Evolutionary conservation across 108 stramenopile species (phyloP), one percentile per base, ranked within the genome.

Genomic region (Mediolabrus comicus): DNA sequence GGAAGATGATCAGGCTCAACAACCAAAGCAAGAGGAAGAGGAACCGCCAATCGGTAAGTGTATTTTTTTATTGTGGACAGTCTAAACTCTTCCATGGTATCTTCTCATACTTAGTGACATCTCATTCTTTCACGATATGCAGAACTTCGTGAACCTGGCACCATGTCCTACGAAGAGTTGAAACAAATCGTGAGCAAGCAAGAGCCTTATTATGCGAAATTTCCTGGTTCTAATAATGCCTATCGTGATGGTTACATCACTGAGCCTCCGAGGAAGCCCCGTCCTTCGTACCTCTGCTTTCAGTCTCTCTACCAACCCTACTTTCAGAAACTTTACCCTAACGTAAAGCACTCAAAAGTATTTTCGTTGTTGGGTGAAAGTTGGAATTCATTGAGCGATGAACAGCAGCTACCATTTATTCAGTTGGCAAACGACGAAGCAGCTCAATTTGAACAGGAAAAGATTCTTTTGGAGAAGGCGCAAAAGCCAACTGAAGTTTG

Each of bases 211-310:
- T 93, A 92, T 52, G 86, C 88, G 2, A 69, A 67, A 25, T 52
- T 87, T 60, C 83, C 86, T 52, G 86, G 86, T 22, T 91, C 80
- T 34, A 87, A 92, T 65, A 96, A 96, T 65, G 85, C 95, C 2
- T 96, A 96, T 67, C 76, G 92, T 17, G 95, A 96, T 66, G 95
- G 95, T 49, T 92, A 87, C 58, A 34, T 90, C 27, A 93, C 90
- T 4, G 87, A 90, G 65, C 89, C 95, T 13, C 95, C 95, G n/a
- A 87, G 83, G 53, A 92, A 90, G 65, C 91, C 95, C 13, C 74
- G 92, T 22, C 87, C 92, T 12, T 92, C 92, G 16, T 93, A 92
- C 57, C 79, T 91, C 0, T 86, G 93, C 64, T 96, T 87, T 66
- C 92, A 91, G 59, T 79, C 87, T 30, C 75, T 85, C 4, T 84